Base-by-base conservation (phyloP, 345 rosid species). In the Clarkia xantiana region DNA sequence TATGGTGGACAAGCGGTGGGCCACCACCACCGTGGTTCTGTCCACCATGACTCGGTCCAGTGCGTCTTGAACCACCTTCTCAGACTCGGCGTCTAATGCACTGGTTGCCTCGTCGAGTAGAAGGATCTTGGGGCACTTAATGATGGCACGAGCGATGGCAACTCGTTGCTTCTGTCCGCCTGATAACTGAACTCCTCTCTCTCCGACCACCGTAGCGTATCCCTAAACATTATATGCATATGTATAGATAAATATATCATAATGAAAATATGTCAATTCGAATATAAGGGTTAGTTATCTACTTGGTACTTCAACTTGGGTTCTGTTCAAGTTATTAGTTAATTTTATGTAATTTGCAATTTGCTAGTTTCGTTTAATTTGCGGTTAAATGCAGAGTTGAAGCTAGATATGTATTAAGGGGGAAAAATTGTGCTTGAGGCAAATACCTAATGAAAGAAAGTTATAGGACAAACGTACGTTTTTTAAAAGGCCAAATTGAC, bases 51-150 rank as follows among this genome's bases (percentile, higher is more conserved):
- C 77, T 36, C 62, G 36, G 34, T 80, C 82, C 2, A 72, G 48
- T n/a, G 83, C 78, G 52, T 76, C 80, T 45, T 77, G 80, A 43
- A 76, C 83, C n/a, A 70, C 60, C 14, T 68, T 57, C 43, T 74
- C 79, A 0, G 83, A 77, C 46, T 74, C 83, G 0, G 87, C 78
- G 44, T 76, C 86, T 11, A 76, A 43, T 0, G 86, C 86, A 18
- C 80, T 76, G 0, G 82, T 80, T 0, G 80, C 86, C 60, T 80
- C 82, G n/a, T 80, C 82, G 25, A 80, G 52, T 3, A 80, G 64
- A 16, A 76, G 42, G 39, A 80, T 66, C 43, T 53, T 74, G 0
- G 82, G 86, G 49, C 53, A 70, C 50, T 80, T 80, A 0, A 76
- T 61, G 10, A 76, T 65, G 6, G 86, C 86, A 0, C 80, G 74